A percentile compares a stretch with the other conserved stretches of the same genome.
Evolutionary conservation across 23 red algal species (phyloP).

Genomic region (Chondrus crispus): DNA sequence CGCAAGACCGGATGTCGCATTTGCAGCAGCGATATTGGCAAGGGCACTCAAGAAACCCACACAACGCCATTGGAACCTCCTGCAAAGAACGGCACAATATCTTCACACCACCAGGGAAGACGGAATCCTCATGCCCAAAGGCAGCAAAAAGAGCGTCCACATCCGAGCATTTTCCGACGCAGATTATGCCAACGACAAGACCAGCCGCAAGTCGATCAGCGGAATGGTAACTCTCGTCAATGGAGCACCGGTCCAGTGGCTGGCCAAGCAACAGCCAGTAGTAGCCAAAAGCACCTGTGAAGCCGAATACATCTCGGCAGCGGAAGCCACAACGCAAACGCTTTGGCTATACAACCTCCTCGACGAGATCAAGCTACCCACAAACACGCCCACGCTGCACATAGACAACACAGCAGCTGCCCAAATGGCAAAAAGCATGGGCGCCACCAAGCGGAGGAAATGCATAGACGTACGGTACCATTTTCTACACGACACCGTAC

Average conservation of each 20-base stretch:
- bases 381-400: no score
- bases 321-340: neutral
- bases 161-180: neutral
- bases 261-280: neutral
- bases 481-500: no score
- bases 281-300: neutral
- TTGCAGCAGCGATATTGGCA: neutral
- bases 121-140: neutral
- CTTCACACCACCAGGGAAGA: neutral
- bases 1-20: conserved; percentile 7
- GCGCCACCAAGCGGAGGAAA: no score
- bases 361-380: no score
- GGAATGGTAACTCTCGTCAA: neutral
- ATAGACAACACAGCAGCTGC: no score
- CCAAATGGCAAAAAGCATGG: no score
- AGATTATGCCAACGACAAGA: neutral
- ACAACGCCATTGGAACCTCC: neutral
- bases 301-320: neutral
- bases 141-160: no score
- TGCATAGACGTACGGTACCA: no score
- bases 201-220: neutral
- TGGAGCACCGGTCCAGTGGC: neutral
- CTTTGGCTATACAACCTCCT: neutral
- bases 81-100: neutral
- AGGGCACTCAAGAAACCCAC: neutral